Evolutionary conservation across 257 asterid genomes (phyloP).

Genomic region (Fraxinus pennsylvanica): DNA sequence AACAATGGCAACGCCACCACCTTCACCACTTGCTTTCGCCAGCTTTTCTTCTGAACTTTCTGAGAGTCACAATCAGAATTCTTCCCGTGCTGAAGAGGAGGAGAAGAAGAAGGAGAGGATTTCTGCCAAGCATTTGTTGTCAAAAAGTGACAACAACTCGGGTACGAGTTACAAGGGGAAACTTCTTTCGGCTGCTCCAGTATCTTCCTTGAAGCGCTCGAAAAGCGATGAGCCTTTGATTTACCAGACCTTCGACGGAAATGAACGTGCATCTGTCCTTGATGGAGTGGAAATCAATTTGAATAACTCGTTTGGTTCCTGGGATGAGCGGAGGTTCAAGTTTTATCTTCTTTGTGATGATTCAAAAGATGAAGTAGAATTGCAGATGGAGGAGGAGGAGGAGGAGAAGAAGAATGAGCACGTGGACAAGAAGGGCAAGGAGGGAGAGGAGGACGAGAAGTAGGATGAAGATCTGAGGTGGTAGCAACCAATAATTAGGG

Average conservation of each 20-base stretch:
- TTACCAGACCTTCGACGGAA: not conserved
- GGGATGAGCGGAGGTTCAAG: constrained; percentile 13
- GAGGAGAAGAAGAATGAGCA: too few species aligned
- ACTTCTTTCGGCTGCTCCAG: not conserved
- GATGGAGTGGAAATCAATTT: not conserved
- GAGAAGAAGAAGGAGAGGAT: not conserved
- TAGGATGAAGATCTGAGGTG: not conserved
- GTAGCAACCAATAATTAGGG: not conserved
- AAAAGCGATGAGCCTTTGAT: constrained; percentile 23
- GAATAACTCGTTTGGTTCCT: not conserved
- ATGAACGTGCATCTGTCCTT: not conserved
- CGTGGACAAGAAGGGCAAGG: not conserved
- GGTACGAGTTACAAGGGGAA: not conserved
- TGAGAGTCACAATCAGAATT: not conserved
- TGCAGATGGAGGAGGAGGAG: not conserved
- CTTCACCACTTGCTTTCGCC: not conserved
- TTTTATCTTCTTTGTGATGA: not conserved
- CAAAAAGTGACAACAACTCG: not conserved
- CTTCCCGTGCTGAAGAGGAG: not conserved
- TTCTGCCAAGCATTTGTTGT: not conserved
- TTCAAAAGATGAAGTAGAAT: not conserved
- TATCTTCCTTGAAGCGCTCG: not conserved
- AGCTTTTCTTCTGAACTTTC: not conserved
- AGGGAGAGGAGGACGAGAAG: not conserved
- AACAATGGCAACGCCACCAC: not conserved